A percentile compares a stretch with the other conserved stretches of the same genome.
Evolutionary conservation across 768 basidiomycete species (phyloP).

Genomic region (Mycena rebaudengoi): DNA sequence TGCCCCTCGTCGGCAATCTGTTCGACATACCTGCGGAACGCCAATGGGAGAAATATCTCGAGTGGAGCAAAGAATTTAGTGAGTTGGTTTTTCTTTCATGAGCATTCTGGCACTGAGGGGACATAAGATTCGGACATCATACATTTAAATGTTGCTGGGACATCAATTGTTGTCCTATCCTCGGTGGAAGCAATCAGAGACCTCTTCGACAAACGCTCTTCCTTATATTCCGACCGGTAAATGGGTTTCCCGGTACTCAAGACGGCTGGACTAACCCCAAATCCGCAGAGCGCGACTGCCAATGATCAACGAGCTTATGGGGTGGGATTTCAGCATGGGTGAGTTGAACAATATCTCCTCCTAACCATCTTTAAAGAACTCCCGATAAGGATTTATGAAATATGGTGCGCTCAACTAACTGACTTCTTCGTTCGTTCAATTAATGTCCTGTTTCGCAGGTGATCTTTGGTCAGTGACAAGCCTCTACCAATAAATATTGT

Average conservation of each 20-base stretch:
- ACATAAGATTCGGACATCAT: no score
- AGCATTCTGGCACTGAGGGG: no score
- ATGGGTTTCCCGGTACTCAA: background rate
- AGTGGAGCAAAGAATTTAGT: no score
- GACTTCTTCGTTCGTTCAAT: background rate
- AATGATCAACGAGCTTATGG: conserved; percentile 11
- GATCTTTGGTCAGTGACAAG: background rate
- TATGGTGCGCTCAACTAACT: background rate
- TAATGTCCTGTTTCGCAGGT: background rate
- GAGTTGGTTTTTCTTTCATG: no score
- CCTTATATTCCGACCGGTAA: conserved; percentile 36
- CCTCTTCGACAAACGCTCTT: conserved; percentile 37
- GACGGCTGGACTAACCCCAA: no score
- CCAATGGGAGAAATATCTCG: no score
- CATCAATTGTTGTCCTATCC: no score
- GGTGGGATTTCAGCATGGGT: conserved; percentile 4
- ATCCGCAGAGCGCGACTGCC: background rate
- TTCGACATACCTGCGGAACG: no score
- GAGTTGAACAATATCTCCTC: background rate
- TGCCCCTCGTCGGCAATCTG: no score
- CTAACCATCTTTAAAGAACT: background rate
- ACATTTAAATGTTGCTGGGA: no score
- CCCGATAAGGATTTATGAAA: background rate
- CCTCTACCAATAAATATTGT: background rate
- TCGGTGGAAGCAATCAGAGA: conserved; percentile 25